phyloP scores from a whole-genome alignment of 805 yeast genomes.

The Monosporozyma solicola region DNA sequence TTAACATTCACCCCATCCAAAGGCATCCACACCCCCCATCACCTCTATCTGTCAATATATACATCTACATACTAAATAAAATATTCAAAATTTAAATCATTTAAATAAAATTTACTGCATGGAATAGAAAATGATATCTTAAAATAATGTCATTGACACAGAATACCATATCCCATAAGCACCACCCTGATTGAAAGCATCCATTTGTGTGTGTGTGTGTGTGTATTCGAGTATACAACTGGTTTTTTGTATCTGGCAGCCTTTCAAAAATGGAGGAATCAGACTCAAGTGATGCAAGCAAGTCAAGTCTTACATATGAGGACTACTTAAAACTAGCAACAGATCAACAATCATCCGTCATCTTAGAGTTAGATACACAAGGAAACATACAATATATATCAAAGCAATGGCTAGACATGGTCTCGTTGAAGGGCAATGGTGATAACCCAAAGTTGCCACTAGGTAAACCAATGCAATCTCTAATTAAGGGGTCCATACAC shows the following conservation, averaged over 20 bases:
- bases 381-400: constrained; percentile 71
- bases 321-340: constrained; percentile 55
- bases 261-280: neutral
- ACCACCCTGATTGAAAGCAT: too few relatives aligned
- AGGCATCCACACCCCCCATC: too few relatives aligned
- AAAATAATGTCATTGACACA: too few relatives aligned
- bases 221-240: neutral
- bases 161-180: neutral
- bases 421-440: neutral
- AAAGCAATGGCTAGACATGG: constrained; percentile 56
- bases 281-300: neutral
- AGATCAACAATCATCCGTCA: constrained; percentile 63
- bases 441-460: constrained; percentile 8
- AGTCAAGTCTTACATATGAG: constrained; percentile 25
- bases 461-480: constrained; percentile 41
- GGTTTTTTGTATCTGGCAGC: neutral
- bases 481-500: constrained; percentile 54
- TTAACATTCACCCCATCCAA: too few relatives aligned
- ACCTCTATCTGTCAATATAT: too few relatives aligned
- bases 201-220: too few relatives aligned
- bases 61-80: too few relatives aligned
- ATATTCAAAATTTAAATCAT: neutral
- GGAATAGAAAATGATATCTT: neutral
- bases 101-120: neutral
- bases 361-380: constrained; percentile 73